phyloP scores from a whole-genome alignment of 495 filamentous ascomycete species.

The Tirmania nivea region DNA sequence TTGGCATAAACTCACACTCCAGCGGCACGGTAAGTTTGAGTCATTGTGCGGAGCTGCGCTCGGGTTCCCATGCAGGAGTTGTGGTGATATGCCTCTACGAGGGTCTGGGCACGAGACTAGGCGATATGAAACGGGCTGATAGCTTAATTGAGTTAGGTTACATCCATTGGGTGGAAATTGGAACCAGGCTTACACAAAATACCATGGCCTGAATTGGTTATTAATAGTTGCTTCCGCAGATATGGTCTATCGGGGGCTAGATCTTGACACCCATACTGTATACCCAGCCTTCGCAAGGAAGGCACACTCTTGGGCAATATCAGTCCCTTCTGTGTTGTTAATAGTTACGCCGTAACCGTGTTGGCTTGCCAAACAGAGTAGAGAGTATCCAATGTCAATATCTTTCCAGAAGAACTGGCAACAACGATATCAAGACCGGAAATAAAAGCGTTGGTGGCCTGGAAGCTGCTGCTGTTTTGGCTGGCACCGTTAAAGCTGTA shows the following conservation, averaged over 20 bases:
- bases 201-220: constrained; percentile 17
- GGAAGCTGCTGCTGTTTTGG: constrained; percentile 10
- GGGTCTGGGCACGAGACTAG: no score
- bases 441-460: background rate
- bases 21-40: constrained; percentile 17
- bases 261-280: constrained; percentile 21
- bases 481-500: constrained; percentile 16
- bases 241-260: constrained; percentile 18
- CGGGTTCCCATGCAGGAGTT: constrained; percentile 18
- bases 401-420: constrained; percentile 9
- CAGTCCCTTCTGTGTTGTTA: constrained; percentile 15
- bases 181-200: constrained; percentile 9
- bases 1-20: constrained; percentile 21
- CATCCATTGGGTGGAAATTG: no score
- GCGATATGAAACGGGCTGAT: constrained; percentile 20
- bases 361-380: constrained; percentile 20
- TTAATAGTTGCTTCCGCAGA: constrained; percentile 20
- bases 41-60: constrained; percentile 18
- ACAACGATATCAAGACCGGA: constrained; percentile 13
- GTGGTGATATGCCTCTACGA: constrained; percentile 16
- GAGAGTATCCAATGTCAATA: constrained; percentile 15
- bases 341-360: constrained; percentile 1
- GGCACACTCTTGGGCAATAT: constrained; percentile 17
- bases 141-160: constrained; percentile 3
- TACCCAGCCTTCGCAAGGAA: constrained; percentile 20